Conservation (phyloP, 2,329 filamentous ascomycete genomes). For the Penicillium occitanis region DNA sequence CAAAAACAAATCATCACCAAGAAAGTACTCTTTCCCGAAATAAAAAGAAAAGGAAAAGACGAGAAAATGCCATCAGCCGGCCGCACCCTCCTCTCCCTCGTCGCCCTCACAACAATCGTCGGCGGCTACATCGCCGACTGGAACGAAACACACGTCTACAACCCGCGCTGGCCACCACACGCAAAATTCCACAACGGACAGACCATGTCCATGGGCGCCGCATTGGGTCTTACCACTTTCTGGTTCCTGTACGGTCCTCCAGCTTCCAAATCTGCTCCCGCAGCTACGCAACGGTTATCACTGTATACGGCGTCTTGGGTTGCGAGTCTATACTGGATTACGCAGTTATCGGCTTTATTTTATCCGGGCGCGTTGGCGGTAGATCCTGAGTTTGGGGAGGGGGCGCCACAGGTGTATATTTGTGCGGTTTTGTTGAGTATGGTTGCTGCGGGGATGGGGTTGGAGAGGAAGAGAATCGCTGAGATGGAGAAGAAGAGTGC, state of each 20-base stretch:
- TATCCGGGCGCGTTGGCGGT: conserved; percentile 48
- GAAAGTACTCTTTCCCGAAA: no score
- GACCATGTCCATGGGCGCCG: conserved; percentile 50
- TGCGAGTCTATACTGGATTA: conserved; percentile 47
- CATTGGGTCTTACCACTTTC: conserved; percentile 40
- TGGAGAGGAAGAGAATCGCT: conserved; percentile 5
- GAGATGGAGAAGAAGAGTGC: neutral
- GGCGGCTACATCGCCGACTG: conserved; percentile 37
- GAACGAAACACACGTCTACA: conserved; percentile 49
- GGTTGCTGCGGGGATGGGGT: conserved; percentile 5
- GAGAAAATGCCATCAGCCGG: neutral
- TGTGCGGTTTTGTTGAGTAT: conserved; percentile 20
- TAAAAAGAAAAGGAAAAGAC: neutral
- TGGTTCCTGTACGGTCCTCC: conserved; percentile 38
- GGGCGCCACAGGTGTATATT: conserved; percentile 37
- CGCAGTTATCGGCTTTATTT: conserved; percentile 45
- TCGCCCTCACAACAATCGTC: conserved; percentile 23
- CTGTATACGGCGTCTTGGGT: conserved; percentile 38
- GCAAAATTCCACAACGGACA: conserved; percentile 56
- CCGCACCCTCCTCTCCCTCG: conserved; percentile 24
- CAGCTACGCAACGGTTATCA: conserved; percentile 15
- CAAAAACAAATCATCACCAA: no score
- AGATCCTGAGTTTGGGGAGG: conserved; percentile 50
- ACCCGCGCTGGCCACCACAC: conserved; percentile 53
- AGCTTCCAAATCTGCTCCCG: neutral